Conservation (phyloP, 208 protist species). For the Leishmania aethiopica region DNA sequence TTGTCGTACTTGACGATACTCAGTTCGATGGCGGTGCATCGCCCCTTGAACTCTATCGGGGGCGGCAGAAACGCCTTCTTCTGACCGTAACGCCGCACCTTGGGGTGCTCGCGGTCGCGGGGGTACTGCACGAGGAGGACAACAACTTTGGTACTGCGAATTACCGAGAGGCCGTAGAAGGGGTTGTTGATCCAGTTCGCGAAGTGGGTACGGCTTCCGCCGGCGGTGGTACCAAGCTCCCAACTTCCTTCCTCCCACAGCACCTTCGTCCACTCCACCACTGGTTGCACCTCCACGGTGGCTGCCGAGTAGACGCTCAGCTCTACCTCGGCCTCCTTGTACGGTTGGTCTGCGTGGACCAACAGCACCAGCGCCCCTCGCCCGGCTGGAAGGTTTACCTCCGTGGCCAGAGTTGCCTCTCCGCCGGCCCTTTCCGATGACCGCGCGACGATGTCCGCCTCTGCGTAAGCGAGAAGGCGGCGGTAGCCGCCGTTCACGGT, state of each 20-base stretch:
- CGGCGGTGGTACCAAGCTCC: conserved; percentile 82
- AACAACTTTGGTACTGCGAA: conserved; percentile 69
- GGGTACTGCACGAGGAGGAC: conserved; percentile 84
- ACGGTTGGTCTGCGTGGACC: conserved; percentile 74
- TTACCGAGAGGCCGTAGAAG: conserved; percentile 70
- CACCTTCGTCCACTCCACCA: conserved; percentile 75
- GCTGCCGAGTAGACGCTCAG: conserved; percentile 63
- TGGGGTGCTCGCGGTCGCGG: conserved; percentile 68
- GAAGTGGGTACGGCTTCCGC: conserved; percentile 63
- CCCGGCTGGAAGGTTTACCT: conserved; percentile 35
- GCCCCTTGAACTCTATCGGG: conserved; percentile 61
- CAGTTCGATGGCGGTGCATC: conserved; percentile 77
- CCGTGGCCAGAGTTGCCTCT: conserved; percentile 51
- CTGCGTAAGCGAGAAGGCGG: conserved; percentile 51
- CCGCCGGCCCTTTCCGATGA: conserved; percentile 38
- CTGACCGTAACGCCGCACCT: conserved; percentile 59
- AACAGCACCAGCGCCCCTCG: conserved; percentile 64
- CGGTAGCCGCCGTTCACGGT: conserved; percentile 51
- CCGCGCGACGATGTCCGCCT: conserved; percentile 55
- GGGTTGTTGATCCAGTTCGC: conserved; percentile 92
- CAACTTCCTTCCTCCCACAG: conserved; percentile 68
- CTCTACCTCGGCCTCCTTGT: conserved; percentile 72
- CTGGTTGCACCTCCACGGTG: conserved; percentile 56
- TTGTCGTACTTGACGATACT: conserved; percentile 73
- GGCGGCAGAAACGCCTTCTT: conserved; percentile 75